Base-by-base conservation (phyloP, 2,329 filamentous ascomycete species). In the Colletotrichum zoysiae region DNA sequence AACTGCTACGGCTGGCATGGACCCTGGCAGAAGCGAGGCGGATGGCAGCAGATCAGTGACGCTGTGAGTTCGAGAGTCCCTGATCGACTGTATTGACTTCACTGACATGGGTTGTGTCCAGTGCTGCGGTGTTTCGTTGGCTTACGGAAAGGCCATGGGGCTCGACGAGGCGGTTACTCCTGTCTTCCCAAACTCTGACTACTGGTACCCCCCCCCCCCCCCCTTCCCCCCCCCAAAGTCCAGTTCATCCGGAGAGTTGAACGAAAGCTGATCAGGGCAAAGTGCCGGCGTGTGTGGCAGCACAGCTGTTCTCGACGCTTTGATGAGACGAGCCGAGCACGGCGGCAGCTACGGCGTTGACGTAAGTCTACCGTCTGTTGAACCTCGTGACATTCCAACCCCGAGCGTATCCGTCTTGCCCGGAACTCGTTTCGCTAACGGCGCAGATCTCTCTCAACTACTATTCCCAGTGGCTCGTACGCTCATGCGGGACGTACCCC, bases 1-100 rank as follows among this genome's bases (percentile, higher is more conserved):
- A 87, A 88, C 74, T 88, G 85, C 75, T 89, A 87, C 71, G 86
- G 87, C 0, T 87, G 82, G 80, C 75, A 86, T 61, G 86, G 86
- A 0, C 83, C 84, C 0, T 86, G 83, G 83, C 76, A 78, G 11
- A 77, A 82, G 40, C 78, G 86, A 5, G 83, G 79, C 48, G 86
- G 86, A 1, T 88, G 86, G 86, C 86, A 88, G 77, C 85, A 87
- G 75, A 87, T 88, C 66, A 83, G 81, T 40, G 85, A 88, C 75
- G 83, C 84, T 3, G 79, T 81, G 68, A 75, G 76, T 75, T 35
- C n/a, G 0, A 48, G 18, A 0, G 7, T 20, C 9, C 20, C 20
- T n/a, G 7, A 2, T 7, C 5, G 16, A 57, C 7, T 46, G 44
- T 9, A 9, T 11, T 14, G 11, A 3, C 18, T 16, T 14, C 4